phyloP scores from a whole-genome alignment of 768 basidiomycete genomes.

The Sutorius australiensis region DNA sequence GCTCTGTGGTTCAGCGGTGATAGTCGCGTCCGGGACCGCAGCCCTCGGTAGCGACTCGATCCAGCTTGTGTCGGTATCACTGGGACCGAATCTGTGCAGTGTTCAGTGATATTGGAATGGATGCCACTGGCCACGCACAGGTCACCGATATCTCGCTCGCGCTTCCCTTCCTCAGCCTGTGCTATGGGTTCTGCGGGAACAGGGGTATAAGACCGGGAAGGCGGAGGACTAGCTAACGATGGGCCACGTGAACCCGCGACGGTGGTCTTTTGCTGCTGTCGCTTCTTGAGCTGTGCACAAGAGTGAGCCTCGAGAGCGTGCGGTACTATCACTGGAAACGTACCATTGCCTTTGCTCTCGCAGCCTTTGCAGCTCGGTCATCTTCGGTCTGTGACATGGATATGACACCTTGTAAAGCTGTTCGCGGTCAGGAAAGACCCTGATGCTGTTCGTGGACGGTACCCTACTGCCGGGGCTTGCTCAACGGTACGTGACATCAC shows the following conservation, averaged over 20 bases:
- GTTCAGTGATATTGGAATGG: not conserved
- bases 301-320: constrained; percentile 1
- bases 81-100: constrained; percentile 42
- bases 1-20: constrained; percentile 33
- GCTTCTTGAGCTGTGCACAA: constrained; percentile 66
- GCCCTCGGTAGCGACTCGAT: constrained; percentile 54
- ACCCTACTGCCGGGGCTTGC: not conserved
- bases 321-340: constrained; percentile 15
- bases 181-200: constrained; percentile 38
- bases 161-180: constrained; percentile 39
- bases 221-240: constrained; percentile 42
- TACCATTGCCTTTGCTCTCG: constrained; percentile 82
- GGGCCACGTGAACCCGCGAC: constrained; percentile 34
- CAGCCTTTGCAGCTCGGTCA: constrained; percentile 78
- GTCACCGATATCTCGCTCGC: constrained; percentile 50
- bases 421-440: constrained; percentile 5
- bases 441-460: not conserved
- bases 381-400: constrained; percentile 49
- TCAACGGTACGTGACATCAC: not conserved
- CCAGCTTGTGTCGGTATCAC: constrained; percentile 50
- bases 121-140: constrained; percentile 47
- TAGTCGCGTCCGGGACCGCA: constrained; percentile 26
- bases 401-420: constrained; percentile 4
- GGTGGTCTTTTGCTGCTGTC: constrained; percentile 64
- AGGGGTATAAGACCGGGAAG: constrained; percentile 52